Conservation (phyloP, 805 yeast genomes). For the Kazachstania martiniae region DNA sequence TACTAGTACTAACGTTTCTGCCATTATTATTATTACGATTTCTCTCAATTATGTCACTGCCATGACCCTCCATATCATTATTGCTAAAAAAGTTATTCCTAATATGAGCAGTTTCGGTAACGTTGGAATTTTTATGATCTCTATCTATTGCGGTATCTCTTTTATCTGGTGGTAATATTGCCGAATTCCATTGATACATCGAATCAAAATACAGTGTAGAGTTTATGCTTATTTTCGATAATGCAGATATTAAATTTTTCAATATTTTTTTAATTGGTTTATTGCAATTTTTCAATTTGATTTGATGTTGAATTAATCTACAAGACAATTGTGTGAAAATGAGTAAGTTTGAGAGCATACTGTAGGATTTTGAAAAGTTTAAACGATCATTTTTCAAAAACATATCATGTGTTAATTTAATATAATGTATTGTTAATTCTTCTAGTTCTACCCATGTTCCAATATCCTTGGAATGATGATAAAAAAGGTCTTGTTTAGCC, state of each 20-base stretch:
- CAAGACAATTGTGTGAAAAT: conserved; percentile 44
- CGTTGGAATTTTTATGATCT: conserved; percentile 1
- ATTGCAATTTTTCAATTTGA: conserved; percentile 37
- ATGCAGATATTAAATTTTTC: conserved; percentile 41
- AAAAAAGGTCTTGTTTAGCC: conserved; percentile 36
- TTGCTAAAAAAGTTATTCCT: background rate
- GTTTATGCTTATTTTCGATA: conserved; percentile 54
- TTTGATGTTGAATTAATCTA: conserved; percentile 42
- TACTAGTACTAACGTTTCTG: conserved; percentile 13
- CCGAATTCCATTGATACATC: conserved; percentile 1
- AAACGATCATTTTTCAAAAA: conserved; percentile 40
- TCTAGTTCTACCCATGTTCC: conserved; percentile 48
- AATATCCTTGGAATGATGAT: conserved; percentile 49
- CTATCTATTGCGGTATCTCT: too few species aligned
- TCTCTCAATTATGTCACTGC: conserved; percentile 4
- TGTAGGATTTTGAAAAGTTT: conserved; percentile 43
- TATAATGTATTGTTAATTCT: conserved; percentile 36
- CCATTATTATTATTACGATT: background rate
- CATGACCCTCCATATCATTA: background rate
- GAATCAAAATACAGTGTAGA: conserved; percentile 47
- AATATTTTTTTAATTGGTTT: conserved; percentile 38
- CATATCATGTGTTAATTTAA: conserved; percentile 40
- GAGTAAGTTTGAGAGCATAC: conserved; percentile 42
- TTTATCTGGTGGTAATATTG: too few species aligned
- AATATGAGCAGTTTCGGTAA: background rate